These are phyloP conservation scores for Sequoia sempervirens DNA, from an alignment of 75 land plant genomes.

Conservation along the genomic window DNA sequence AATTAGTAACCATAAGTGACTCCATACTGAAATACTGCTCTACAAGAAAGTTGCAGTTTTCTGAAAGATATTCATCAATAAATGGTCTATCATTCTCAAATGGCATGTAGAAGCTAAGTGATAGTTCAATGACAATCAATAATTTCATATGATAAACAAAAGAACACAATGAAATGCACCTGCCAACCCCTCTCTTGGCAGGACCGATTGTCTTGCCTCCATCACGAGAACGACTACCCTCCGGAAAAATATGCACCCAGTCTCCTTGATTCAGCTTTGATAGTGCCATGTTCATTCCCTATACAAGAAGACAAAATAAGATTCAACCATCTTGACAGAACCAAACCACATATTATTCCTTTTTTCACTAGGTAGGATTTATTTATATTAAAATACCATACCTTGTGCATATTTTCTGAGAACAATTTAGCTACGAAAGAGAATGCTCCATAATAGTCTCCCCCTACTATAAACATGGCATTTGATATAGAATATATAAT, in stretches of 20 bases:
- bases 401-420: neutral
- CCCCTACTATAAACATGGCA: neutral
- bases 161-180: conserved; percentile 33
- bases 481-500: neutral
- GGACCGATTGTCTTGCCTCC: conserved; percentile 82
- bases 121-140: neutral
- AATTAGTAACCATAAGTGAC: neutral
- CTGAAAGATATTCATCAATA: neutral
- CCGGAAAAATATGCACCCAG: conserved; percentile 99
- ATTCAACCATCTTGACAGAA: neutral
- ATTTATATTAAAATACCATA: neutral
- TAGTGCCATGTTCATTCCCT: conserved; percentile 96
- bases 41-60: neutral
- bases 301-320: neutral
- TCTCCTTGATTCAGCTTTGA: conserved; percentile 83
- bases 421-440: neutral
- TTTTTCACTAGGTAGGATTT: neutral
- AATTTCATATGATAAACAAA: neutral
- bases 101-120: neutral
- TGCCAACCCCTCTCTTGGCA: conserved; percentile 90
- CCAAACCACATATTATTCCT: neutral
- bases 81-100: neutral
- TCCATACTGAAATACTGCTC: neutral
- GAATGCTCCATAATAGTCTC: neutral
- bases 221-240: conserved; percentile 98